phyloP scores from a whole-genome alignment of 768 basidiomycete species.

The Pleurotus pulmonarius region DNA sequence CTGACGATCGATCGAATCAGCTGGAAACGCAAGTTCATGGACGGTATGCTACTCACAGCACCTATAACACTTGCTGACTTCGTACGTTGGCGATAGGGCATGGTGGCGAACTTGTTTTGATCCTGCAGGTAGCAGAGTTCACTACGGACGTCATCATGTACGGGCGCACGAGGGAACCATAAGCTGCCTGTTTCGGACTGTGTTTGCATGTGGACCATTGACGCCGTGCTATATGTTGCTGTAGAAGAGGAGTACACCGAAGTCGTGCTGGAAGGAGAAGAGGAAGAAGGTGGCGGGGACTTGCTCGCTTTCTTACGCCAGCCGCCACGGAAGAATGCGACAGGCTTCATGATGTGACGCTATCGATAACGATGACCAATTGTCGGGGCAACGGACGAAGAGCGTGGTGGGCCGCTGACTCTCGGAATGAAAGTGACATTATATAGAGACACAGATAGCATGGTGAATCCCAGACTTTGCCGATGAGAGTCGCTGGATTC shows the following conservation, averaged over 20 bases:
- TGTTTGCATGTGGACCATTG: constrained; percentile 1
- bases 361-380: neutral
- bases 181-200: no score
- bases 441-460: neutral
- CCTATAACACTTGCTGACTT: neutral
- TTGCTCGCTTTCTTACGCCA: constrained; percentile 7
- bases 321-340: constrained; percentile 5
- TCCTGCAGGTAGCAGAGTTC: no score
- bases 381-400: neutral
- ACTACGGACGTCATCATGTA: no score
- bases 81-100: neutral
- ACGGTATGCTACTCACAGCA: neutral
- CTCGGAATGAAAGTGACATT: constrained; percentile 3
- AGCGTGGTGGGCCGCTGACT: neutral
- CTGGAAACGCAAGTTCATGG: neutral
- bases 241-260: neutral
- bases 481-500: constrained; percentile 1
- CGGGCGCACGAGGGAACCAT: no score
- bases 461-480: constrained; percentile 1
- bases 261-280: neutral
- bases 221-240: neutral
- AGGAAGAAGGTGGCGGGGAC: neutral
- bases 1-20: neutral
- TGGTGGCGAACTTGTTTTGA: no score
- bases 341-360: constrained; percentile 7